Conservation (phyloP, 805 yeast genomes). For the Wickerhamomyces kurtzmanii region DNA sequence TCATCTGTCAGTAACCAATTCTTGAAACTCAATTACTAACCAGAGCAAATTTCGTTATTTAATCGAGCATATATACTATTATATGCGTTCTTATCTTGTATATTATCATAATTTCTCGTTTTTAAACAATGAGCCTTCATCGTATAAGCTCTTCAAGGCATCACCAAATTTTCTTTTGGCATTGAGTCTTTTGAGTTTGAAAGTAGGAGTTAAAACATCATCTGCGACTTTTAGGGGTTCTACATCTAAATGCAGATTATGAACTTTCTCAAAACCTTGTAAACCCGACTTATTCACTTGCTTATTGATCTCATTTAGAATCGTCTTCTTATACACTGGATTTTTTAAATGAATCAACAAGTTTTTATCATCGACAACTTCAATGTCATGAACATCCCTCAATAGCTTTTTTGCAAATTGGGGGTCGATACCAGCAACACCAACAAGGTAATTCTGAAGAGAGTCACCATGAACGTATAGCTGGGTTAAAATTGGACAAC, state of each 20-base stretch:
- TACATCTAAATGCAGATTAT: slow-evolving; percentile 39
- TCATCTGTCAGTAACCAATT: too few species aligned
- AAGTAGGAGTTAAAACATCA: slow-evolving; percentile 60
- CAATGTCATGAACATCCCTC: slow-evolving; percentile 6
- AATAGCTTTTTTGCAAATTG: slow-evolving; percentile 15
- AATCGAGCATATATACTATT: too few species aligned
- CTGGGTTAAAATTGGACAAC: slow-evolving; percentile 42
- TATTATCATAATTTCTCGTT: slow-evolving; percentile 11
- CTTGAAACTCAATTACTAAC: too few species aligned
- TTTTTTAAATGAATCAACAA: slow-evolving; percentile 6
- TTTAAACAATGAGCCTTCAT: slow-evolving; percentile 34
- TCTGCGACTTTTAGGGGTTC: slow-evolving; percentile 56
- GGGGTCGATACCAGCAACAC: slow-evolving; percentile 51
- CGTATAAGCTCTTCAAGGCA: slow-evolving; percentile 33
- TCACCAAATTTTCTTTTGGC: slow-evolving; percentile 33
- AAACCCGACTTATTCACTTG: slow-evolving; percentile 22
- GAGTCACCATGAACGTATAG: slow-evolving; percentile 60
- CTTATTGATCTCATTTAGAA: slow-evolving; percentile 11
- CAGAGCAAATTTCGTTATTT: too few species aligned
- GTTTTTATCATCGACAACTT: slow-evolving; percentile 6
- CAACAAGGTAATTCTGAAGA: slow-evolving; percentile 44
- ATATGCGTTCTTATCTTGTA: too few species aligned
- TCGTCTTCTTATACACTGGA: slow-evolving; percentile 9
- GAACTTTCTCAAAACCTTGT: slow-evolving; percentile 55
- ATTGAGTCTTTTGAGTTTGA: slow-evolving; percentile 42